Base-by-base conservation (phyloP, 257 asterid genomes). In the Salvia splendens region DNA sequence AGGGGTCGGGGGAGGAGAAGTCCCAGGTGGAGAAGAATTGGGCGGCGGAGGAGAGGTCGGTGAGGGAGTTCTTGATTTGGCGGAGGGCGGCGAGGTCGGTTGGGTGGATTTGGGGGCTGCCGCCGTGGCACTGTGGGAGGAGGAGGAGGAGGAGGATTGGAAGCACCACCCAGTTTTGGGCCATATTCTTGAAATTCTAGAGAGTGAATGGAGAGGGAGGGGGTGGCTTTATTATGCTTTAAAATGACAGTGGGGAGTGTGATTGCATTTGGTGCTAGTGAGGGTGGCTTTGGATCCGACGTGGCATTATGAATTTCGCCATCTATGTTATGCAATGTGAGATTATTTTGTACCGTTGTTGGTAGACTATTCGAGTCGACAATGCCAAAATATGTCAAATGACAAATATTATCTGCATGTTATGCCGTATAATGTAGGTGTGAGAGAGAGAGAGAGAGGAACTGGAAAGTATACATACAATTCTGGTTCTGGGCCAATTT, bases 21-120 rank as follows among this genome's bases (percentile, higher is more conserved):
- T 89, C 75, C 96, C 96, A 89, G 47, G 68, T 65, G 41, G 93
- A 70, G 72, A 89, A 84, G 81, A 87, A 89, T 7, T 47, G 70
- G 43, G 80, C 33, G 63, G 82, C 20, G 11, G 84, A 30, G 56
- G 85, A 82, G 0, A 87, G 46, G 58, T 85, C 93, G 43, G 86
- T 76, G 53, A 89, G 87, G 70, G 84, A 62, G 77, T 79, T 67
- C 40, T 73, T 84, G 77, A 89, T 87, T 14, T 54, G 79, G 56
- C 74, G 95, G 60, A 89, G 73, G 55, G 93, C 93, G n/a, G 84
- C 69, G 1, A 87, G 43, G 68, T 89, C 96, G 3, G 71, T 14
- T 8, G 80, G 79, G 12, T 78, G 15, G 59, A 24, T 24, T 24
- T 24, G 30, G 2, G 30, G 1, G 30, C 30, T 24, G 30, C 30